Evolutionary conservation across 345 rosid species (phyloP).

Genomic region (Eutrema yunnanense): DNA sequence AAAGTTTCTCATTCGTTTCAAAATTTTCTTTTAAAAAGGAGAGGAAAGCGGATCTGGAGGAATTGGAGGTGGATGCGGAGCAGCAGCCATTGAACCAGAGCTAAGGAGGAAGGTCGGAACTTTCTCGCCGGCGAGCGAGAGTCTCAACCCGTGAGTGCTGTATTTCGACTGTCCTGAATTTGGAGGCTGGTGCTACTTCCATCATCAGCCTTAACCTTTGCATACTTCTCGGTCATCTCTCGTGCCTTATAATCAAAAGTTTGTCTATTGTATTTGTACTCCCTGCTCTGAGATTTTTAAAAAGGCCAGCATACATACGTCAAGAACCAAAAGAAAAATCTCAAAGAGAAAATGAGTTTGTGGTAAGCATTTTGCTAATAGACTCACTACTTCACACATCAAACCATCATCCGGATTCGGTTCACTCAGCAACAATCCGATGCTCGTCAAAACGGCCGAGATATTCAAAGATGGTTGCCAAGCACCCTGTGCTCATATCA

Average conservation of each 20-base stretch:
- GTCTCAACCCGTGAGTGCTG: neutral
- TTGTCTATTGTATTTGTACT: slow-evolving; percentile 74
- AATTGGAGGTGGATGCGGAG: too few relatives aligned
- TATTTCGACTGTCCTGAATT: slow-evolving; percentile 20
- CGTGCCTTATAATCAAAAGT: slow-evolving; percentile 63
- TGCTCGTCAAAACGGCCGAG: slow-evolving; percentile 67
- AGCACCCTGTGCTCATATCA: slow-evolving; percentile 56
- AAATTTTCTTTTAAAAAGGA: too few relatives aligned
- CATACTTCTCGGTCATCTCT: slow-evolving; percentile 63
- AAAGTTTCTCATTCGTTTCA: too few relatives aligned
- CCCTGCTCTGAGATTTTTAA: slow-evolving; percentile 59
- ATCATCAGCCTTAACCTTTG: slow-evolving; percentile 38
- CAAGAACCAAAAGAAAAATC: neutral
- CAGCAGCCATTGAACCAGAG: too few relatives aligned
- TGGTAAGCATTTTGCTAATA: neutral
- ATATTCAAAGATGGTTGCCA: slow-evolving; percentile 91
- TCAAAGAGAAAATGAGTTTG: neutral
- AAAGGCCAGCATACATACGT: neutral
- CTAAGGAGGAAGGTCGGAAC: too few relatives aligned
- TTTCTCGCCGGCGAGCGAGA: too few relatives aligned
- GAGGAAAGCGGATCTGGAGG: too few relatives aligned
- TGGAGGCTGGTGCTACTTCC: slow-evolving; percentile 23
- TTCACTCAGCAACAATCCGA: slow-evolving; percentile 62
- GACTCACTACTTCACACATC: slow-evolving; percentile 74
- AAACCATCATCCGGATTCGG: slow-evolving; percentile 88